Percentiles rank a stretch among this genome's conserved stretches.
Conservation (phyloP, 352 stramenopile species). For the Aphanomyces cochlioides region DNA sequence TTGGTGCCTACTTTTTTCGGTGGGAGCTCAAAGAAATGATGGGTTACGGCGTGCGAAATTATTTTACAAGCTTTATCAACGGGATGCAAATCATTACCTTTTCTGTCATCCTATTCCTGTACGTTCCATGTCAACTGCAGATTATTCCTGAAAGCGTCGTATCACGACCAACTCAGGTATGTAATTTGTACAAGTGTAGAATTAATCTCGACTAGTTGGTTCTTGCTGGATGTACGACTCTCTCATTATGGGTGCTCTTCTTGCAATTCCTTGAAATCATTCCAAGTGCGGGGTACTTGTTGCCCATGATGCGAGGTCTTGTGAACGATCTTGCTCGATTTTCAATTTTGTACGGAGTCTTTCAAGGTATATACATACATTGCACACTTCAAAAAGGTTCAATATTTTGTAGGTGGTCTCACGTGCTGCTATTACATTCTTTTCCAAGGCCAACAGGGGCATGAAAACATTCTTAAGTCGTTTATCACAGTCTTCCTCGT, state of each 20-base stretch:
- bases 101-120: conserved; percentile 26
- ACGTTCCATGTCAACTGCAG: conserved; percentile 27
- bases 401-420: conserved; percentile 45
- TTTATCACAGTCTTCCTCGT: conserved; percentile 76
- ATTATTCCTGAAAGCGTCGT: conserved; percentile 16
- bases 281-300: conserved; percentile 52
- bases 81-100: conserved; percentile 23
- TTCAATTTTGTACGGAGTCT: conserved; percentile 64
- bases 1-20: conserved; percentile 19
- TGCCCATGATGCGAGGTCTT: conserved; percentile 78
- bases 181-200: conserved; percentile 24
- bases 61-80: conserved; percentile 20
- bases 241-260: conserved; percentile 65
- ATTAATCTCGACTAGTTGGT: conserved; percentile 39
- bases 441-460: conserved; percentile 49
- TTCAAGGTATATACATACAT: conserved; percentile 33
- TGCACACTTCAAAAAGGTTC: background rate
- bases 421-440: conserved; percentile 70
- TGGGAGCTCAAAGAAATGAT: conserved; percentile 28
- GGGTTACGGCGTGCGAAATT: conserved; percentile 27
- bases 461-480: conserved; percentile 53
- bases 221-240: conserved; percentile 49
- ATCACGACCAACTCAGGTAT: conserved; percentile 18
- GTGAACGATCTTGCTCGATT: conserved; percentile 65
- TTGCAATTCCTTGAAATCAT: conserved; percentile 69